These are phyloP conservation scores for Claviceps spartinae DNA, from an alignment of 2,329 filamentous ascomycete genomes.

Conservation along the genomic window DNA sequence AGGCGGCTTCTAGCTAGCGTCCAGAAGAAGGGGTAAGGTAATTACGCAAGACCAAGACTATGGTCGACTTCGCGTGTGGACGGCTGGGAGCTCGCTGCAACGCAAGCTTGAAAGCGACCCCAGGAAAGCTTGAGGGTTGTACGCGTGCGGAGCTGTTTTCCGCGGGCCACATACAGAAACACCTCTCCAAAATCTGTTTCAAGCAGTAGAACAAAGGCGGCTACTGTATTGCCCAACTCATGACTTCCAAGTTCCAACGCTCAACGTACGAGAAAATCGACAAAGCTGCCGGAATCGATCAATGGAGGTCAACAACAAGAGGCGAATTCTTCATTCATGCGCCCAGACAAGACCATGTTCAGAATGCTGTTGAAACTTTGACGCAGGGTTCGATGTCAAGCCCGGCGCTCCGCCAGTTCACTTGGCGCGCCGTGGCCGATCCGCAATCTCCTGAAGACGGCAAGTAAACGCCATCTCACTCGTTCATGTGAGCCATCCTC, in stretches of 20 bases:
- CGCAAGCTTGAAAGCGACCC: not conserved
- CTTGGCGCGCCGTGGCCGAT: not conserved
- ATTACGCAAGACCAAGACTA: not conserved
- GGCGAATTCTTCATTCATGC: not conserved
- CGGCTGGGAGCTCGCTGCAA: not conserved
- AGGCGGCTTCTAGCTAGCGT: not conserved
- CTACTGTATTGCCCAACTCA: not conserved
- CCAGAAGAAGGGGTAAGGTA: not conserved
- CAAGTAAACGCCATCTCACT: not conserved
- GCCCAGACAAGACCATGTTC: not conserved
- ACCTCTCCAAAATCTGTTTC: not conserved
- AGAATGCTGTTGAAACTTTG: not conserved
- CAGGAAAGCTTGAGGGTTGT: not conserved
- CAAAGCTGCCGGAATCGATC: not conserved
- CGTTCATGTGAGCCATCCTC: not conserved
- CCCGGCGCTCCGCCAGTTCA: not conserved
- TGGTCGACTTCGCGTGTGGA: not conserved
- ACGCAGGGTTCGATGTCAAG: conserved; percentile 2
- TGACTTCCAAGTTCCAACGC: conserved; percentile 3
- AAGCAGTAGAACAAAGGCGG: not conserved
- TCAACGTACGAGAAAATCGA: not conserved
- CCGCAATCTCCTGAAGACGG: not conserved
- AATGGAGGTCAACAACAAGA: not conserved
- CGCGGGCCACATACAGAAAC: not conserved
- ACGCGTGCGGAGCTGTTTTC: not conserved